Base-by-base conservation (phyloP, 495 filamentous ascomycete genomes). In the Trichoderma reesei region DNA sequence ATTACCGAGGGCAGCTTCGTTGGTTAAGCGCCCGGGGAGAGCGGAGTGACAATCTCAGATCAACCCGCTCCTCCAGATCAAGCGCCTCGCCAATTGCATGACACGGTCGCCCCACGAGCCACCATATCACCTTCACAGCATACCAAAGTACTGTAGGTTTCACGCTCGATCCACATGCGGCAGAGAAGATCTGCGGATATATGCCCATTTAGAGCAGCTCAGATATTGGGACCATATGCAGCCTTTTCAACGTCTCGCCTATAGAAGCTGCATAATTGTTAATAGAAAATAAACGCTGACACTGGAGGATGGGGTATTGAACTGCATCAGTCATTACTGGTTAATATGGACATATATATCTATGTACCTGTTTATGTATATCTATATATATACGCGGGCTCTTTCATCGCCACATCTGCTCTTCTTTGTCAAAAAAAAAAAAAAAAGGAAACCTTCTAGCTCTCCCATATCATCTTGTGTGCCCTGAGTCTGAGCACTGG, bases 151-250 rank as follows among this genome's bases (percentile, higher is more conserved):
- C n/a, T 18, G 13, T 16, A 44, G 26, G n/a, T n/a, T n/a, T n/a
- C n/a, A n/a, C n/a, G n/a, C n/a, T 13, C 20, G 11, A 34, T 16
- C 14, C 26, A 56, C 3, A 56, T 33, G 31, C 9, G 3, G 26
- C 34, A 14, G 51, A 56, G 31, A 26, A 33, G 51, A 56, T 56
- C 51, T 31, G 34, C 51, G 51, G 51, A 34, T 20, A 34, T 56
- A 56, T 56, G 33, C 51, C 51, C 51, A 33, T 3, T 33, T 56
- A 56, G 3, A 56, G 51, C 51, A 56, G 51, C 51, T 56, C 51
- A 16, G 7, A 34, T 31, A 10, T 9, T 4, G 42, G 42, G 11
- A 6, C n/a, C 0, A 56, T 34, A 14, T 56, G 14, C 2, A 16
- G 31, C 20, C 33, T n/a, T 3, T 34, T 56, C 34, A 10, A 14